Evolutionary conservation across 2,329 filamentous ascomycete genomes (phyloP).

Genomic region (Verticillium alfalfae): DNA sequence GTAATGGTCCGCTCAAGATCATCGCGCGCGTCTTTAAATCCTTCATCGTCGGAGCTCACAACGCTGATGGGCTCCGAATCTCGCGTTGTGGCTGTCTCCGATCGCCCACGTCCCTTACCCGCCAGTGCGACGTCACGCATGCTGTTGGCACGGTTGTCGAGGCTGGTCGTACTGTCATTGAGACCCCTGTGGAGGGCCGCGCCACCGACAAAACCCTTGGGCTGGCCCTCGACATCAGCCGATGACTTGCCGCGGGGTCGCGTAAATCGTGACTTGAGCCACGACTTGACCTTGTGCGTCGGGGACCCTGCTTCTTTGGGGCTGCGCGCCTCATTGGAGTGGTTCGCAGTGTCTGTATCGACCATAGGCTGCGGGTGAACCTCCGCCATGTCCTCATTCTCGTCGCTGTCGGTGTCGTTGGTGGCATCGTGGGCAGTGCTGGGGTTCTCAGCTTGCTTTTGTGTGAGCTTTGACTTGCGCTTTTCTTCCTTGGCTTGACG

Average conservation of each 20-base stretch:
- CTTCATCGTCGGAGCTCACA: slow-evolving; percentile 18
- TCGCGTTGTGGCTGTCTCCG: slow-evolving; percentile 18
- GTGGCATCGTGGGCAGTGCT: not conserved
- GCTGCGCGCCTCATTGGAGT: slow-evolving; percentile 6
- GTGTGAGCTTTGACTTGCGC: slow-evolving; percentile 32
- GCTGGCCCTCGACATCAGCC: slow-evolving; percentile 27
- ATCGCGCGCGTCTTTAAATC: slow-evolving; percentile 44
- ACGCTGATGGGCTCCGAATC: slow-evolving; percentile 4
- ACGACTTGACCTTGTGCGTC: slow-evolving; percentile 40
- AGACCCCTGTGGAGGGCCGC: slow-evolving; percentile 34
- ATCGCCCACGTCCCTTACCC: slow-evolving; percentile 21
- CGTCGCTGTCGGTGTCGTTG: slow-evolving; percentile 3
- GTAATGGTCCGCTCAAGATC: slow-evolving; percentile 20
- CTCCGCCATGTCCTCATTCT: not conserved
- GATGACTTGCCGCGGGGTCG: slow-evolving; percentile 31
- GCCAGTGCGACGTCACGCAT: slow-evolving; percentile 42
- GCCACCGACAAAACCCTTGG: slow-evolving; percentile 44
- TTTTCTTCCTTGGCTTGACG: slow-evolving; percentile 45
- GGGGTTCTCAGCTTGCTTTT: slow-evolving; percentile 5
- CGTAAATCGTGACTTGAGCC: slow-evolving; percentile 50
- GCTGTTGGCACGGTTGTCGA: slow-evolving; percentile 34
- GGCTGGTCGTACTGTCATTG: slow-evolving; percentile 37
- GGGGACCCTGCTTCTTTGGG: slow-evolving; percentile 16
- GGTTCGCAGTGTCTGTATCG: slow-evolving; percentile 7
- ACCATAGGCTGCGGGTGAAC: slow-evolving; percentile 11